Evolutionary conservation across 352 stramenopile species (phyloP).

Genomic region (Pythium phragmitis): DNA sequence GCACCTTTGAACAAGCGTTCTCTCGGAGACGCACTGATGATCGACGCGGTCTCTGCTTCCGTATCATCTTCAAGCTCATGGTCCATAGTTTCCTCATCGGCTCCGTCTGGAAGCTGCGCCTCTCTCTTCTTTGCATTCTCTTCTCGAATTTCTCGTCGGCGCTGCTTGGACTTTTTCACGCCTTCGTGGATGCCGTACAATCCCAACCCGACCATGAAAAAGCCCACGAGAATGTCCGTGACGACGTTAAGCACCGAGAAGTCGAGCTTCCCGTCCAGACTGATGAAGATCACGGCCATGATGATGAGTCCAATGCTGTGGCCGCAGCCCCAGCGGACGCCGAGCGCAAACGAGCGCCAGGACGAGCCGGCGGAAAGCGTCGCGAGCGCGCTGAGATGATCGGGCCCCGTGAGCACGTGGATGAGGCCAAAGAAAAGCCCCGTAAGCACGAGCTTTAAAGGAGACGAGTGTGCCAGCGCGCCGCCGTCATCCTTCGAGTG

Average conservation of each 20-base stretch:
- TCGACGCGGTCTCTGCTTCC: conserved; percentile 39
- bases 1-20: conserved; percentile 15
- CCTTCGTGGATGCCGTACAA: conserved; percentile 69
- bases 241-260: conserved; percentile 54
- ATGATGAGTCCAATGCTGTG: conserved; percentile 88
- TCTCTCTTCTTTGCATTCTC: conserved; percentile 15
- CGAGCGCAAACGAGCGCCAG: conserved; percentile 80
- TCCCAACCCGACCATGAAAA: conserved; percentile 79
- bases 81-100: conserved; percentile 14
- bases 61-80: conserved; percentile 30
- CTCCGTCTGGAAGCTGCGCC: conserved; percentile 14
- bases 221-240: conserved; percentile 68
- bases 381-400: conserved; percentile 89
- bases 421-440: conserved; percentile 41
- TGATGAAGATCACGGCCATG: conserved; percentile 85
- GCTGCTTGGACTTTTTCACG: conserved; percentile 42
- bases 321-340: conserved; percentile 89
- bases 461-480: conserved; percentile 36
- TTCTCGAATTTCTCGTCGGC: conserved; percentile 20
- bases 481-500: conserved; percentile 35
- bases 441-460: conserved; percentile 41
- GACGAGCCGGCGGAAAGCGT: conserved; percentile 82
- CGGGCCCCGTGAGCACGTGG: conserved; percentile 64
- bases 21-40: conserved; percentile 30
- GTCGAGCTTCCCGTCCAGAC: conserved; percentile 46